phyloP scores from a whole-genome alignment of 2,329 filamentous ascomycete species.

The Fusarium graminum region DNA sequence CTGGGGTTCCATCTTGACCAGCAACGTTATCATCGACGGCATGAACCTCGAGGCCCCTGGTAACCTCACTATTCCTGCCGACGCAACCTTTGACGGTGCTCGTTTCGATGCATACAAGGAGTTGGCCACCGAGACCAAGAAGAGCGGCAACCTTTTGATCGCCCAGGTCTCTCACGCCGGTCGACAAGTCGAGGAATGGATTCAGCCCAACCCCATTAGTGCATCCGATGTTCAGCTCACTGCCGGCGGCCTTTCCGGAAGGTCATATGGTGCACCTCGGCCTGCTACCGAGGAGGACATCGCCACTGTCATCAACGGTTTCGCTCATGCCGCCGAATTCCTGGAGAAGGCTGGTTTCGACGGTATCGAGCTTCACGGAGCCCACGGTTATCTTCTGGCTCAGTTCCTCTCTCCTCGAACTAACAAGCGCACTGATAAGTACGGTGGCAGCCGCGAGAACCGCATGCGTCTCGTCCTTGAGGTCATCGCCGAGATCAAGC shows the following conservation, averaged over 20 bases:
- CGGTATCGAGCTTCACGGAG: slow-evolving; percentile 34
- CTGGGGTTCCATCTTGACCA: slow-evolving; percentile 32
- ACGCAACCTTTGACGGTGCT: slow-evolving; percentile 23
- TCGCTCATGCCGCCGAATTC: slow-evolving; percentile 59
- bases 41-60: slow-evolving; percentile 31
- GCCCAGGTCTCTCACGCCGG: slow-evolving; percentile 35
- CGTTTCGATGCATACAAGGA: slow-evolving; percentile 36
- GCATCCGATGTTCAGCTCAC: slow-evolving; percentile 66
- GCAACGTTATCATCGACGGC: slow-evolving; percentile 33
- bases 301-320: slow-evolving; percentile 27
- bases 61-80: slow-evolving; percentile 19
- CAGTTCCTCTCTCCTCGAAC: slow-evolving; percentile 61
- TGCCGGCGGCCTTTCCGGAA: slow-evolving; percentile 67
- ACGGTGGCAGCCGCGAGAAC: slow-evolving; percentile 61
- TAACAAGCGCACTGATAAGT: slow-evolving; percentile 65
- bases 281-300: slow-evolving; percentile 37
- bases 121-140: slow-evolving; percentile 22
- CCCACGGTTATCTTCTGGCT: slow-evolving; percentile 60
- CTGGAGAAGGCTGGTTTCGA: slow-evolving; percentile 46
- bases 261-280: slow-evolving; percentile 51
- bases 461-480: slow-evolving; percentile 60
- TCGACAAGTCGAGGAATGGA: slow-evolving; percentile 36
- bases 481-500: slow-evolving; percentile 59
- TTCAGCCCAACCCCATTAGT: slow-evolving; percentile 53
- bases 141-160: slow-evolving; percentile 25